Conservation (phyloP, 139 green algal species). For the Micractinium sp. region DNA sequence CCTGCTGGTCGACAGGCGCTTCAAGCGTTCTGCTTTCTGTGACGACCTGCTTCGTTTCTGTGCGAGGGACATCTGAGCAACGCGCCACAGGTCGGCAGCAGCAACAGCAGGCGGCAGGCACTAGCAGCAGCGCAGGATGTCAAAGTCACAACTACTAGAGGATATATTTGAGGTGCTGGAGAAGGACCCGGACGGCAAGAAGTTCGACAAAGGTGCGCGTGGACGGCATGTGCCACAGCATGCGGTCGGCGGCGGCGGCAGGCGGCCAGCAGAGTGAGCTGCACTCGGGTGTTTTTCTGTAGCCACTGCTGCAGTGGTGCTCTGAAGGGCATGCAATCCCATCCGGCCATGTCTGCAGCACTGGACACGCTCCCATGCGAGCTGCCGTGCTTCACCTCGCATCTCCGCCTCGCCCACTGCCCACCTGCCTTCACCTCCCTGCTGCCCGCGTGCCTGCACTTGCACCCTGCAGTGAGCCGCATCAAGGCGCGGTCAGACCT, state of each 20-base stretch:
- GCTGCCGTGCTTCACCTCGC: background rate
- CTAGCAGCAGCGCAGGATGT: constrained; percentile 15
- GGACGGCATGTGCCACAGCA: too few relatives aligned
- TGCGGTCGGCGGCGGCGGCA: too few relatives aligned
- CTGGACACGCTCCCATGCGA: too few relatives aligned
- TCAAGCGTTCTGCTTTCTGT: too few relatives aligned
- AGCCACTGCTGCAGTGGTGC: background rate
- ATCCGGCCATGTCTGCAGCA: too few relatives aligned
- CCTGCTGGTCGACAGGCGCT: too few relatives aligned
- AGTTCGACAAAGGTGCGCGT: constrained; percentile 93
- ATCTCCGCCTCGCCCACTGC: background rate
- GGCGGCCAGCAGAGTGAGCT: too few relatives aligned
- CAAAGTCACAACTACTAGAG: constrained; percentile 73
- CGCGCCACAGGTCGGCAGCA: background rate
- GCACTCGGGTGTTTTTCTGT: too few relatives aligned
- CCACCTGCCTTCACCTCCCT: background rate
- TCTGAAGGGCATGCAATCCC: too few relatives aligned
- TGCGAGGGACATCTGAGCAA: too few relatives aligned
- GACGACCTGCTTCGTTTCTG: too few relatives aligned
- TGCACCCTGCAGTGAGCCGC: constrained; percentile 81
- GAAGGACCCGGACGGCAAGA: constrained; percentile 94
- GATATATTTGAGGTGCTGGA: constrained; percentile 93
- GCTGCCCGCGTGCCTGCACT: background rate
- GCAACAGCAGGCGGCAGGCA: background rate
- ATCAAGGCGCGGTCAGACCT: constrained; percentile 83